Percentiles rank a stretch among this genome's conserved stretches.
Evolutionary conservation across 2,329 filamentous ascomycete species (phyloP).

Genomic region (Neonectria magnoliae): DNA sequence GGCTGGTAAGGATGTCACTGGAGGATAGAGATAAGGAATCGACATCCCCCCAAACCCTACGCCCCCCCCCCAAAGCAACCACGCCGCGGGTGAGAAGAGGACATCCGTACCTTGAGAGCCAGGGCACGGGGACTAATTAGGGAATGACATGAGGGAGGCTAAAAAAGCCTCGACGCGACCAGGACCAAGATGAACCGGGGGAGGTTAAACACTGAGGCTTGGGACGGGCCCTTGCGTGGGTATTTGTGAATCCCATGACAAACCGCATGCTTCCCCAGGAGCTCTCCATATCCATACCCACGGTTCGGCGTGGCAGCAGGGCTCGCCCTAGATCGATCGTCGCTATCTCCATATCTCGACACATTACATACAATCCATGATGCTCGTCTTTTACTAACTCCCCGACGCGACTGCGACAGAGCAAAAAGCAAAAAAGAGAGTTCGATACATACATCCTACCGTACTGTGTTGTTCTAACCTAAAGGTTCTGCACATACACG

Average conservation of each 20-base stretch:
- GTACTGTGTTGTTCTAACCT: no score
- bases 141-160: neutral
- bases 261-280: slow-evolving; percentile 19
- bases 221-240: neutral
- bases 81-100: neutral
- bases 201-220: neutral
- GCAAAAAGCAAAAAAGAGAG: neutral
- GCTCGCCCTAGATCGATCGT: slow-evolving; percentile 12
- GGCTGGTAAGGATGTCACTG: neutral
- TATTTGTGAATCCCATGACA: slow-evolving; percentile 29
- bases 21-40: neutral
- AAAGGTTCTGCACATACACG: neutral
- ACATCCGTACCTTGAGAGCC: no score
- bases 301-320: neutral
- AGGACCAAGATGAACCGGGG: neutral
- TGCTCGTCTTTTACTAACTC: neutral
- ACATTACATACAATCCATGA: neutral
- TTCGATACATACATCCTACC: neutral
- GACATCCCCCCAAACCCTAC: neutral
- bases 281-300: slow-evolving; percentile 1
- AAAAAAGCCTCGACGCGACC: neutral
- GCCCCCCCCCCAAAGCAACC: neutral
- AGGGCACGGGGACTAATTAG: neutral
- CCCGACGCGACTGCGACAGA: neutral
- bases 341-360: slow-evolving; percentile 5